Evolutionary conservation across 108 stramenopile genomes (phyloP), one percentile per base, ranked within the genome.

Genomic region (Nitzschia inconspicua): DNA sequence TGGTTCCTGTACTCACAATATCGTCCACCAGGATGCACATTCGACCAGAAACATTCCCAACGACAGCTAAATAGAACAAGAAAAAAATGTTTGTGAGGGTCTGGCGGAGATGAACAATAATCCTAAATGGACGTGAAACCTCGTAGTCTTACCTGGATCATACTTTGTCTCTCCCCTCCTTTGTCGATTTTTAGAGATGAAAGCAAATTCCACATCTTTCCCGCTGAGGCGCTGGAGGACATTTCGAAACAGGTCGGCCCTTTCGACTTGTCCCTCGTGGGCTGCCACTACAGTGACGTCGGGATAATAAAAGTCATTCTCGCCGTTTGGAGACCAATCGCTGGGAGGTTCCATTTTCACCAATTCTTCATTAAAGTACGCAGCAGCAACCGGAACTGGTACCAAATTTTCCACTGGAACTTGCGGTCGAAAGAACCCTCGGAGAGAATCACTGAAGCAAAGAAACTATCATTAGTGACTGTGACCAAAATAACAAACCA

Each of bases 1-100:
- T 94, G 18, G 73, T 72, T 16, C 93, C 93, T 0, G 89, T 89
- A 49, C 83, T 89, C 19, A 94, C 78, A 46, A 94, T 89, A 64
- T 94, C 93, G 63, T 94, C 93, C 40, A 94, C 88, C 35, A 94
- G 68, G 51, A 94, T 91, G 57, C 88, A 90, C 26, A 84, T 86
- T 30, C 84, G 85, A 26, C 82, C 86, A 25, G 67, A 26, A 1
- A 94, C 89, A 47, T 91, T 80, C 11, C 93, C 93, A 29, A 87
- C 79, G 26, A 94, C 49, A 16, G 62, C n/a, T n/a, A n/a, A n/a
- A n/a, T n/a, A n/a, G n/a, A n/a, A n/a, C n/a, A n/a, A n/a, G n/a
- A n/a, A n/a, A n/a, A n/a, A n/a, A n/a, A n/a, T n/a, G n/a, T n/a
- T n/a, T n/a, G n/a, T n/a, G n/a, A n/a, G n/a, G n/a, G n/a, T n/a